Evolutionary conservation across 805 yeast genomes (phyloP).

Genomic region (Candida wancherniae): DNA sequence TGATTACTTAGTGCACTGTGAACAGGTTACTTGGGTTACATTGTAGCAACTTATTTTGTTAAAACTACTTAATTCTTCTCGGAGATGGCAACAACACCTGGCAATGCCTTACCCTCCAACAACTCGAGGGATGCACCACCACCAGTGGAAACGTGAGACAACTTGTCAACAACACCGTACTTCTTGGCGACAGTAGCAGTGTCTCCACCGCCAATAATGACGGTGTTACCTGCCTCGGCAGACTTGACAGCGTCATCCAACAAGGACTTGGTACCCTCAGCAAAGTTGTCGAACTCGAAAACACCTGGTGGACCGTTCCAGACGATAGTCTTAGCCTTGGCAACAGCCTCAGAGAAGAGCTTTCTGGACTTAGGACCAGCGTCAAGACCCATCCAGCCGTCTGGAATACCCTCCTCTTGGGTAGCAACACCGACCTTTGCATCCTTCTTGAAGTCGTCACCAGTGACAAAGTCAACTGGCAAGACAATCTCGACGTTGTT

Average conservation of each 20-base stretch:
- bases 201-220: conserved; percentile 99
- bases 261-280: conserved; percentile 86
- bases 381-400: conserved; percentile 93
- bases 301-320: conserved; percentile 99
- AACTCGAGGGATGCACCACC: conserved; percentile 99
- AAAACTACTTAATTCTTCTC: conserved; percentile 47
- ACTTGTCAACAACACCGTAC: conserved; percentile 92
- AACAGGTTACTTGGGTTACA: too few relatives aligned
- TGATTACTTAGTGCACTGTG: too few relatives aligned
- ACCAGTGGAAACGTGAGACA: conserved; percentile 98
- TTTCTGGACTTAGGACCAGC: conserved; percentile 85
- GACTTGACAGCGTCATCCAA: conserved; percentile 85
- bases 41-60: too few relatives aligned
- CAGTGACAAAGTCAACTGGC: conserved; percentile 95
- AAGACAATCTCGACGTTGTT: conserved; percentile 89
- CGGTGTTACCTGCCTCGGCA: conserved; percentile 84
- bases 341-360: conserved; percentile 76
- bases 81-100: conserved; percentile 94
- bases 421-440: conserved; percentile 84
- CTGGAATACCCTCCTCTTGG: conserved; percentile 89
- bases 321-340: conserved; percentile 93
- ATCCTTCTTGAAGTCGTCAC: conserved; percentile 88
- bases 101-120: conserved; percentile 96
- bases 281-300: conserved; percentile 91
- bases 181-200: conserved; percentile 99